phyloP scores from a whole-genome alignment of 306 rosid species.

The Luffa aegyptiaca region DNA sequence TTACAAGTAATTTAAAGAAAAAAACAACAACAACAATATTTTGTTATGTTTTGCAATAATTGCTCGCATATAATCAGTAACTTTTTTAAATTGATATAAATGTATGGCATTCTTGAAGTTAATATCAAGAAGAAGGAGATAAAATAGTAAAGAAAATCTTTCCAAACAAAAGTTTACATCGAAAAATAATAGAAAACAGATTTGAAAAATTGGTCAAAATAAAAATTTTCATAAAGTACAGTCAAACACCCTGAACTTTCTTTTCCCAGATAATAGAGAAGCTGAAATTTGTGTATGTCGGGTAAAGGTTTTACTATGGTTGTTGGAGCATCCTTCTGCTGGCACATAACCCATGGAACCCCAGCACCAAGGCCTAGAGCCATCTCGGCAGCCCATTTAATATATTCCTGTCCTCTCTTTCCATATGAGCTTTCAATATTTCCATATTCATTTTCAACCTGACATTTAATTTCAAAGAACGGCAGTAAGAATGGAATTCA shows the following conservation, averaged over 20 bases:
- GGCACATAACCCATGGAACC: slow-evolving; percentile 99
- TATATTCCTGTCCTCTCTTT: slow-evolving; percentile 68
- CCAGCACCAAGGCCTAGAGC: slow-evolving; percentile 87
- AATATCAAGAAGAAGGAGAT: background rate
- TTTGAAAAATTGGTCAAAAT: too few species aligned
- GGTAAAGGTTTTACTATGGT: slow-evolving; percentile 45
- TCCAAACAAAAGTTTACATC: background rate
- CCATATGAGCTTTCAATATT: slow-evolving; percentile 70
- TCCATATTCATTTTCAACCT: slow-evolving; percentile 99
- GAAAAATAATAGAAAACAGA: background rate
- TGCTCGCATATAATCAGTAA: background rate
- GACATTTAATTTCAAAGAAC: slow-evolving; percentile 16
- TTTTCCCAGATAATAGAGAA: background rate
- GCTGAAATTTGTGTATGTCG: background rate
- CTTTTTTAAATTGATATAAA: background rate
- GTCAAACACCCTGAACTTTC: background rate
- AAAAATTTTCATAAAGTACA: background rate
- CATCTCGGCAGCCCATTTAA: slow-evolving; percentile 89
- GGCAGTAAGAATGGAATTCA: background rate
- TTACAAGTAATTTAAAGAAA: background rate
- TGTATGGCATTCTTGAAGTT: background rate
- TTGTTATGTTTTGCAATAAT: background rate
- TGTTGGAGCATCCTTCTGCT: slow-evolving; percentile 81
- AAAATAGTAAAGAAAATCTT: background rate
- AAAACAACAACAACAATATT: background rate